Base-by-base conservation (phyloP, 2,329 filamentous ascomycete species). In the Phialocephala subalpina region DNA sequence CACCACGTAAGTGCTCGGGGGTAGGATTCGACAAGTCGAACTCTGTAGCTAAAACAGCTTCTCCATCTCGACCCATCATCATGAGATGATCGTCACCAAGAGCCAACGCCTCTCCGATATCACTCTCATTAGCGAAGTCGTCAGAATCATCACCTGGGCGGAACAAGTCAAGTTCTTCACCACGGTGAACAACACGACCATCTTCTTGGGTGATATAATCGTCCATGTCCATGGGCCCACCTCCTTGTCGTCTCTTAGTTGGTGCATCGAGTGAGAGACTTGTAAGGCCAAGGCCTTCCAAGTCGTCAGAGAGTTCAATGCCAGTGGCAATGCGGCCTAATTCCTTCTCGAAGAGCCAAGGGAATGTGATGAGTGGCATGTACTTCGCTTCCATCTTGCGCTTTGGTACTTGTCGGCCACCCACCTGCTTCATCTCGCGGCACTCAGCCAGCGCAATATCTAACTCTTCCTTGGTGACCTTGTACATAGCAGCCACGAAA, bases 291-390 rank as follows among this genome's bases (percentile, higher is more conserved):
- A 73, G 55, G 3, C 72, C 67, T 4, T 73, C 73, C 20, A 73
- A 55, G 1, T 72, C 70, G 5, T 74, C 71, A 11, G 38, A 60
- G 1, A 58, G 38, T 42, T 74, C 71, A 20, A 69, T 68, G 16
- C 77, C 78, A 29, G 80, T 87, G 1, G 91, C 92, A 72, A 97
- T 89, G 57, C 84, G 84, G 1, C 91, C 90, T 3, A 97, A 82
- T 66, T 93, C 86, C 53, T 85, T 84, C 14, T 89, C 84, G 69
- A 98, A 97, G 1, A 98, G 82, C 96, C 96, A 99, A 0, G 96
- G 95, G 73, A 97, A 98, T 66, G 91, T 96, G 72, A 97, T 96
- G 9, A 98, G 81, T 0, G 96, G 95, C 83, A 94, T 90, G 1
- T 81, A 80, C 9, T 81, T 81, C 1, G 82, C 73, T 12, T 78